Conservation (phyloP, 176 grass and related monocot species). For the Neostapfia colusana region DNA sequence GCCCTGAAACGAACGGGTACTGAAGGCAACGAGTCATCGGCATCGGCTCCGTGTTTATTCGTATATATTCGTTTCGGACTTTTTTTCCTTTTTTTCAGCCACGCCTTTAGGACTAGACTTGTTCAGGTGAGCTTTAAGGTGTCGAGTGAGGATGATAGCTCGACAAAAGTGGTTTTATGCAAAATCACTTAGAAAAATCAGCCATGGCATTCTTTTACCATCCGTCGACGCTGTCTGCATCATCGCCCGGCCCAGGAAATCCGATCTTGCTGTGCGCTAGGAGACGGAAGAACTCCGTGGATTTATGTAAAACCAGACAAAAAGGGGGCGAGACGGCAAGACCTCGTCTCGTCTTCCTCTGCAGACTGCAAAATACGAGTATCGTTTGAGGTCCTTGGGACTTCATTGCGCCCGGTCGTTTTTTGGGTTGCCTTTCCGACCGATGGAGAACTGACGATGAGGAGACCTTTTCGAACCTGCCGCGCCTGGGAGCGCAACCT, state of each 20-base stretch:
- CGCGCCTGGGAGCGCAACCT: neutral
- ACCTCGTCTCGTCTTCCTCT: too few species aligned
- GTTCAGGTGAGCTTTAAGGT: conserved; percentile 20
- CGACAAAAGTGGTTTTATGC: neutral
- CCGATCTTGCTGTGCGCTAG: neutral
- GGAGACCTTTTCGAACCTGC: neutral
- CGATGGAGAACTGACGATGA: neutral
- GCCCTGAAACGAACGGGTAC: conserved; percentile 14
- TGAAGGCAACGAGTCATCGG: neutral
- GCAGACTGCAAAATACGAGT: neutral
- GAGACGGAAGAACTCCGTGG: conserved; percentile 13
- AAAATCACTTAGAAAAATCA: conserved; percentile 1
- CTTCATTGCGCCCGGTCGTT: neutral
- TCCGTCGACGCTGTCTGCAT: conserved; percentile 18
- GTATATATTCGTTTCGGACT: conserved; percentile 19
- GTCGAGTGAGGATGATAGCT: conserved; percentile 4
- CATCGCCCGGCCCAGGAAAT: conserved; percentile 32
- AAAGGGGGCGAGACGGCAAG: too few species aligned
- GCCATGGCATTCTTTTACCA: conserved; percentile 8
- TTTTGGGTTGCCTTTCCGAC: neutral
- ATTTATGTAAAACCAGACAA: conserved; percentile 15
- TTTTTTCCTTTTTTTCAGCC: neutral
- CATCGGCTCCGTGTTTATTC: conserved; percentile 21
- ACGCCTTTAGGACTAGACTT: conserved; percentile 19
- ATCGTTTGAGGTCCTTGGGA: neutral